These are phyloP conservation scores for Astrothelium subdiscretum DNA, from an alignment of 495 filamentous ascomycete genomes.

Conservation along the genomic window DNA sequence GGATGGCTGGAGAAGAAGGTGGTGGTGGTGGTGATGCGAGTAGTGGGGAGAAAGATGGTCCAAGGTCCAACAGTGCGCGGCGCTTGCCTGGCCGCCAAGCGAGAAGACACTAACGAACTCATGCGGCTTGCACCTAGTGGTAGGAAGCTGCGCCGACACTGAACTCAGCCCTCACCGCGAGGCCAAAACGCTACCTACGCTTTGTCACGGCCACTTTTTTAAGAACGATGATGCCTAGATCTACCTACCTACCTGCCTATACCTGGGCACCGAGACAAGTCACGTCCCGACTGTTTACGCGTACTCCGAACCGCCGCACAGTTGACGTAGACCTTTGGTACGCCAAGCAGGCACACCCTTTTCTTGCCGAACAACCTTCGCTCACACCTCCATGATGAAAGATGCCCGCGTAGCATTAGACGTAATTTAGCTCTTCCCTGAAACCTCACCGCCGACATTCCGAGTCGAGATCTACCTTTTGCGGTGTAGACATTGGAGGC, in stretches of 20 bases:
- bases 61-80: constrained; percentile 7
- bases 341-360: background rate
- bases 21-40: no score
- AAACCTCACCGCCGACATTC: background rate
- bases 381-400: background rate
- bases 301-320: background rate
- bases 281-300: background rate
- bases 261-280: background rate
- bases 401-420: no score
- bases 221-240: background rate
- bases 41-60: constrained; percentile 2
- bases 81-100: constrained; percentile 1
- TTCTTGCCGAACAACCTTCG: background rate
- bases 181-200: no score
- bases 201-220: background rate
- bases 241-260: background rate
- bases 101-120: background rate
- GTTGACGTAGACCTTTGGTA: background rate
- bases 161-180: background rate
- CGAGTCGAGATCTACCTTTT: background rate
- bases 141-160: background rate
- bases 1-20: constrained; percentile 20
- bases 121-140: background rate
- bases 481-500: background rate
- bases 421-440: background rate